A percentile compares a stretch with the other conserved stretches of the same genome.
phyloP scores from a whole-genome alignment of 768 basidiomycete genomes.

The Rhodotorula babjevae region DNA sequence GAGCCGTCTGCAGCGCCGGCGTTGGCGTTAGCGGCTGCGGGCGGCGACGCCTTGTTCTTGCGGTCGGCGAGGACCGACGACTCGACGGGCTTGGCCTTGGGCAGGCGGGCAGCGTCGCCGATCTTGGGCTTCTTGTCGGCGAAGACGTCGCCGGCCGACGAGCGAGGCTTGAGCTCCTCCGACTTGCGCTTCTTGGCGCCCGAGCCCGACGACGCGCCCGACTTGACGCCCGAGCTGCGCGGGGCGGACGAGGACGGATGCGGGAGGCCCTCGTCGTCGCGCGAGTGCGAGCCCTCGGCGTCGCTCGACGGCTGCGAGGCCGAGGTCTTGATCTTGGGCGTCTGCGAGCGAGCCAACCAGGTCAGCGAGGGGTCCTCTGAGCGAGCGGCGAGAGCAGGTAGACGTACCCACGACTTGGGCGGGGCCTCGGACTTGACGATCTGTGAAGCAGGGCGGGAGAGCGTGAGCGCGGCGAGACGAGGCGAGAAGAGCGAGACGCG shows the following conservation, averaged over 20 bases:
- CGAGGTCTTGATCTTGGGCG: neutral
- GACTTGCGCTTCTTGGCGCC: conserved; percentile 16
- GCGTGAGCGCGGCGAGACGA: neutral
- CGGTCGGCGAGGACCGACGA: conserved; percentile 15
- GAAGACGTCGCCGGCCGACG: conserved; percentile 8
- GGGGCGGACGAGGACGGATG: neutral
- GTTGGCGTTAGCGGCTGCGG: no score
- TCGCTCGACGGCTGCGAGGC: neutral
- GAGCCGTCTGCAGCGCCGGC: neutral
- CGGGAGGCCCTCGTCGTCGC: neutral
- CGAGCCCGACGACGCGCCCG: neutral
- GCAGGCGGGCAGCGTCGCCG: neutral
- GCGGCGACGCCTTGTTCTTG: neutral
- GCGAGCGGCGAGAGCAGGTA: neutral
- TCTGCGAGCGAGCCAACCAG: neutral
- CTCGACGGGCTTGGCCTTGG: neutral
- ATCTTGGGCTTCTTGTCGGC: conserved; percentile 31
- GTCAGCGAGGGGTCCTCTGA: neutral
- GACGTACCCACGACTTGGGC: neutral
- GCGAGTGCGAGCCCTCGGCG: neutral
- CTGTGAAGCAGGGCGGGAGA: neutral
- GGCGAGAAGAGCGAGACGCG: no score
- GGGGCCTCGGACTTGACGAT: neutral
- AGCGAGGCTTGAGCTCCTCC: neutral
- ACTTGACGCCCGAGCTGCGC: neutral